Conservation (phyloP, 768 basidiomycete species). For the Albatrellus ellisii region DNA sequence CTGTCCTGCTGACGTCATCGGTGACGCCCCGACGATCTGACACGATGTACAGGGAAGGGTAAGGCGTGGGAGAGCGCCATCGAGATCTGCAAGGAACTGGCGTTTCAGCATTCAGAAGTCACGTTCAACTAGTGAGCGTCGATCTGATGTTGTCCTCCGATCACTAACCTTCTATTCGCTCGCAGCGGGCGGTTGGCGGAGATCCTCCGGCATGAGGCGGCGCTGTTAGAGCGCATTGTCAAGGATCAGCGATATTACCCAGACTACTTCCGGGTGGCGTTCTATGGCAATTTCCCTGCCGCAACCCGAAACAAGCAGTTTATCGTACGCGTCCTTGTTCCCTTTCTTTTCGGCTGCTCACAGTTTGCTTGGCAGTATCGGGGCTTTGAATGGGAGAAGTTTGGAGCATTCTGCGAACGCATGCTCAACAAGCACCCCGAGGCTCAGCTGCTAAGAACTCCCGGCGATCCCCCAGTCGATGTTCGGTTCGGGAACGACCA, state of each 20-base stretch:
- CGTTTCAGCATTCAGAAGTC: conserved; percentile 74
- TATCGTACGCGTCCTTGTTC: conserved; percentile 38
- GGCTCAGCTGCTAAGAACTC: conserved; percentile 62
- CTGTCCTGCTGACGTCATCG: conserved; percentile 1
- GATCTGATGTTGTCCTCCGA: neutral
- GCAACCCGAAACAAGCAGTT: conserved; percentile 85
- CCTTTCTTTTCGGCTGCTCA: neutral
- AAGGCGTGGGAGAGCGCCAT: conserved; percentile 97
- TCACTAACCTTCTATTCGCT: conserved; percentile 2
- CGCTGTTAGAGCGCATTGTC: conserved; percentile 75
- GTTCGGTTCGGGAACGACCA: conserved; percentile 68
- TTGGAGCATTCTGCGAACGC: conserved; percentile 76
- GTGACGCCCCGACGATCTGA: conserved; percentile 3
- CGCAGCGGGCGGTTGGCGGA: conserved; percentile 68
- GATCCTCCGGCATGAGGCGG: conserved; percentile 79
- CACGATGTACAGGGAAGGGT: conserved; percentile 55
- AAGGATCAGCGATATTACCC: conserved; percentile 75
- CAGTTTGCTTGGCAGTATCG: conserved; percentile 48
- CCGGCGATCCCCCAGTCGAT: conserved; percentile 70
- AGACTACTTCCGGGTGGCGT: conserved; percentile 89
- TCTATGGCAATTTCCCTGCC: conserved; percentile 83
- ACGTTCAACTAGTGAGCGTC: conserved; percentile 79
- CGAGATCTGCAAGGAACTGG: conserved; percentile 86
- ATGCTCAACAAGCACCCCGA: conserved; percentile 86
- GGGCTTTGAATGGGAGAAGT: conserved; percentile 92